Conservation (phyloP, 2,329 filamentous ascomycete species). For the Cercospora sesami region DNA sequence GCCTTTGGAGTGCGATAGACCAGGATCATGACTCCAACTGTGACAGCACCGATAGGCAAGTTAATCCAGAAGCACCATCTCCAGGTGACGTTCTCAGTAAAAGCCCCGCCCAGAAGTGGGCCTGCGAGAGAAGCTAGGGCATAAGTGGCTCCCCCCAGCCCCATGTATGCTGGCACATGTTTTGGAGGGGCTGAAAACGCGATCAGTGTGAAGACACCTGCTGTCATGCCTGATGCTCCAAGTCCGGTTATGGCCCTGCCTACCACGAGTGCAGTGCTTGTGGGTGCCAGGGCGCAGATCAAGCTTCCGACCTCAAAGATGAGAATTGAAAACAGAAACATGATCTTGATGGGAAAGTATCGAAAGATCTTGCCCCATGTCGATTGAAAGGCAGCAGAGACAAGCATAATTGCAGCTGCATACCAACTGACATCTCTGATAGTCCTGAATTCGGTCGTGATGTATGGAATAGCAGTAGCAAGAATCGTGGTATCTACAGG, state of each 20-base stretch:
- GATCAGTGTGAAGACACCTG: conserved; percentile 62
- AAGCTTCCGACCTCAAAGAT: conserved; percentile 47
- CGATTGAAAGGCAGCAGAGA: conserved; percentile 37
- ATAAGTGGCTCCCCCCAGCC: background rate
- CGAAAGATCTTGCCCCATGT: conserved; percentile 35
- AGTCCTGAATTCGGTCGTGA: conserved; percentile 44
- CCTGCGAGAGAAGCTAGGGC: conserved; percentile 51
- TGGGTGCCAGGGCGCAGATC: conserved; percentile 50
- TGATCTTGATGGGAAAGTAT: conserved; percentile 34
- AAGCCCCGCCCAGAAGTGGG: conserved; percentile 65
- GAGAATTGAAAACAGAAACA: conserved; percentile 40
- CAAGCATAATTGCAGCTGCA: conserved; percentile 38
- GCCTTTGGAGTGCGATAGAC: background rate
- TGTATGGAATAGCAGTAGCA: conserved; percentile 48
- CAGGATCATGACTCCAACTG: conserved; percentile 33
- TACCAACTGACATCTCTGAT: conserved; percentile 47
- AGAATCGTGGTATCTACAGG: conserved; percentile 37
- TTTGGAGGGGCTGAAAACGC: conserved; percentile 48
- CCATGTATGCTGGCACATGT: conserved; percentile 5
- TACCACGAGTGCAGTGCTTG: conserved; percentile 45
- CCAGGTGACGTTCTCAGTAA: conserved; percentile 64
- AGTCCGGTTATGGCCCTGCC: conserved; percentile 61
- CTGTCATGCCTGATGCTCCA: conserved; percentile 60
- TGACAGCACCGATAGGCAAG: conserved; percentile 36
- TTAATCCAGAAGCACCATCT: conserved; percentile 53